phyloP scores from a whole-genome alignment of 106 monocot species.

The Platanthera zijinensis region DNA sequence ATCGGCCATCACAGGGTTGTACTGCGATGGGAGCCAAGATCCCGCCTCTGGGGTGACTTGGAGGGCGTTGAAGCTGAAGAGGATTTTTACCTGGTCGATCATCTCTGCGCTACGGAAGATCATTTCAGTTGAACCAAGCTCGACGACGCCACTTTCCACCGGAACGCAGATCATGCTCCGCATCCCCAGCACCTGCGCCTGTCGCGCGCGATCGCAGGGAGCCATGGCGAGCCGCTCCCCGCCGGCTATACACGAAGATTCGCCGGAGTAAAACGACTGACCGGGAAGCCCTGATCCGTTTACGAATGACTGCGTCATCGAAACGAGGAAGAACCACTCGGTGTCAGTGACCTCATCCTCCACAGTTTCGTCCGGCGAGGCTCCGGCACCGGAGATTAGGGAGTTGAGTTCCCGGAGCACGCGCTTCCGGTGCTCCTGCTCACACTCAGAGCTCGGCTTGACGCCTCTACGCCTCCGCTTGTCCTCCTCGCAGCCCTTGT shows the following conservation, averaged over 20 bases:
- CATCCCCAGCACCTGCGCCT: conserved; percentile 49
- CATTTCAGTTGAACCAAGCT: conserved; percentile 64
- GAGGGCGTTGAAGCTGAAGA: conserved; percentile 36
- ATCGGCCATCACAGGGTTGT: conserved; percentile 10
- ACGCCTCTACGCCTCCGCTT: conserved; percentile 23
- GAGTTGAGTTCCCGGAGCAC: conserved; percentile 70
- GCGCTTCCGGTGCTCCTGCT: conserved; percentile 72
- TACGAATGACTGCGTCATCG: conserved; percentile 72
- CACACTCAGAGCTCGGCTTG: conserved; percentile 18
- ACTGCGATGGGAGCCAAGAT: conserved; percentile 11
- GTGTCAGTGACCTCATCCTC: conserved; percentile 81
- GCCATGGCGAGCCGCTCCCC: conserved; percentile 13
- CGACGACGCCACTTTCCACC: conserved; percentile 48
- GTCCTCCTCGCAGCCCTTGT: conserved; percentile 62
- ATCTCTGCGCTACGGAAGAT: conserved; percentile 37
- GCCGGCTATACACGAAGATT: conserved; percentile 36
- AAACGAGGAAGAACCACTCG: conserved; percentile 84
- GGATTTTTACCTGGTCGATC: conserved; percentile 29
- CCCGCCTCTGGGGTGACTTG: not conserved
- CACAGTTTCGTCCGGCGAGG: conserved; percentile 27
- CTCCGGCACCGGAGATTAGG: conserved; percentile 30
- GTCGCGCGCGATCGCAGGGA: conserved; percentile 46
- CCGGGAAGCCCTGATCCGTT: conserved; percentile 53
- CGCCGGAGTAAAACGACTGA: conserved; percentile 37
- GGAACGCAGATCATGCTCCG: conserved; percentile 71